Conservation (phyloP, 495 filamentous ascomycete species). For the Podospora conica region DNA sequence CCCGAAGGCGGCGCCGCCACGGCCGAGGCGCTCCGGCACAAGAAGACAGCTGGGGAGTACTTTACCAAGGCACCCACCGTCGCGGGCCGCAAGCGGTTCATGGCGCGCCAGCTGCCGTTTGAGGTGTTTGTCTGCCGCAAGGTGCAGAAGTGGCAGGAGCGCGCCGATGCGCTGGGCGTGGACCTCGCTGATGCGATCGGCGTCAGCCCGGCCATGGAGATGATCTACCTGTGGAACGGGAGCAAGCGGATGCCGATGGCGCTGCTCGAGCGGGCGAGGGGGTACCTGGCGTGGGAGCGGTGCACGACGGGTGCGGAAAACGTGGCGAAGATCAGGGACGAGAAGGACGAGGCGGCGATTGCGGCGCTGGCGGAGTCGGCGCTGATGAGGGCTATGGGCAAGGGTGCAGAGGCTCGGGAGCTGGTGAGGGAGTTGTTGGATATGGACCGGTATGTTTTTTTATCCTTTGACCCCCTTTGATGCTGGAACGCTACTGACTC, state of each 20-base stretch:
- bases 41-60: slow-evolving; percentile 61
- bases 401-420: slow-evolving; percentile 56
- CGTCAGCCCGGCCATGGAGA: slow-evolving; percentile 79
- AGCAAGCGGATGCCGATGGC: slow-evolving; percentile 64
- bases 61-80: slow-evolving; percentile 65
- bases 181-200: slow-evolving; percentile 77
- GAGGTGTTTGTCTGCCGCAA: slow-evolving; percentile 84
- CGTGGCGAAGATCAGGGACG: slow-evolving; percentile 56
- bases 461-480: background rate
- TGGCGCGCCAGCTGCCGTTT: slow-evolving; percentile 84
- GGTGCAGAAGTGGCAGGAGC: slow-evolving; percentile 80
- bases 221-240: slow-evolving; percentile 94
- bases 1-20: slow-evolving; percentile 4
- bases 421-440: slow-evolving; percentile 57
- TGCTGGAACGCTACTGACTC: slow-evolving; percentile 3
- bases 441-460: slow-evolving; percentile 48
- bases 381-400: slow-evolving; percentile 55
- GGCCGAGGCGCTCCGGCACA: slow-evolving; percentile 34
- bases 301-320: slow-evolving; percentile 47
- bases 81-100: slow-evolving; percentile 81
- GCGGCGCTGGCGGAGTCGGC: slow-evolving; percentile 61
- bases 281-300: slow-evolving; percentile 57
- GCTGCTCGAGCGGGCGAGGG: slow-evolving; percentile 59
- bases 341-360: slow-evolving; percentile 74
- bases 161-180: slow-evolving; percentile 61